Percentiles rank a stretch among this genome's conserved stretches.
phyloP scores from a whole-genome alignment of 2,329 filamentous ascomycete genomes.

The Lachnellula arida region DNA sequence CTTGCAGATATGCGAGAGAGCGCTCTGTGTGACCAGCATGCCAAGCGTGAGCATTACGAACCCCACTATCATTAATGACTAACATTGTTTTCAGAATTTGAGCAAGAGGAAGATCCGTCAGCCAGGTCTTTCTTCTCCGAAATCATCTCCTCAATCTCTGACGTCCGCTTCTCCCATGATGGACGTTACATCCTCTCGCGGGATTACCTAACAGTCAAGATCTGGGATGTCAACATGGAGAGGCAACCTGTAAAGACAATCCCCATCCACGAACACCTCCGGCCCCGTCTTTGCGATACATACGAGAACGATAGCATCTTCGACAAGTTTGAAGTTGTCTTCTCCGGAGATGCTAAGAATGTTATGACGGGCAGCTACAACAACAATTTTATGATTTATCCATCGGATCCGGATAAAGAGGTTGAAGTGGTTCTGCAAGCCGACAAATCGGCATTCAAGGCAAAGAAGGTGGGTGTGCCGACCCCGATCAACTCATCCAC shows the following conservation, averaged over 20 bases:
- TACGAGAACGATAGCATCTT: conserved; percentile 99
- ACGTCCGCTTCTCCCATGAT: conserved; percentile 95
- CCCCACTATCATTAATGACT: conserved; percentile 2
- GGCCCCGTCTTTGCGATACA: conserved; percentile 91
- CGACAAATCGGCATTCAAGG: conserved; percentile 98
- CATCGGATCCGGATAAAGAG: conserved; percentile 91
- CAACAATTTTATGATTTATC: conserved; percentile 99
- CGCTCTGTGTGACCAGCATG: conserved; percentile 90
- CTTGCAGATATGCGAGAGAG: conserved; percentile 97
- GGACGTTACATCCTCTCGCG: conserved; percentile 95
- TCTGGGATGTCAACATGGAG: conserved; percentile 99
- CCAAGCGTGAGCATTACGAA: conserved; percentile 62
- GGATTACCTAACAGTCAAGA: conserved; percentile 98
- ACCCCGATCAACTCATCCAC: conserved; percentile 87
- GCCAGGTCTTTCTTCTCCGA: conserved; percentile 99
- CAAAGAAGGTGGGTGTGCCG: conserved; percentile 97
- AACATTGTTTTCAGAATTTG: conserved; percentile 67
- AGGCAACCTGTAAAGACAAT: conserved; percentile 96
- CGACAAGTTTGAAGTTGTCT: conserved; percentile 99
- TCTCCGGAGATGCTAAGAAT: conserved; percentile 96
- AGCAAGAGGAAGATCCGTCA: conserved; percentile 96
- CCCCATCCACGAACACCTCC: conserved; percentile 94
- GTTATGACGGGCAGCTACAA: conserved; percentile 99
- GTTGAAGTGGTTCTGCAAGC: conserved; percentile 96
- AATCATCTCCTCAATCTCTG: conserved; percentile 98